Evolutionary conservation across 306 rosid genomes (phyloP), one percentile per base, ranked within the genome.

Genomic region (Fragaria iinumae): DNA sequence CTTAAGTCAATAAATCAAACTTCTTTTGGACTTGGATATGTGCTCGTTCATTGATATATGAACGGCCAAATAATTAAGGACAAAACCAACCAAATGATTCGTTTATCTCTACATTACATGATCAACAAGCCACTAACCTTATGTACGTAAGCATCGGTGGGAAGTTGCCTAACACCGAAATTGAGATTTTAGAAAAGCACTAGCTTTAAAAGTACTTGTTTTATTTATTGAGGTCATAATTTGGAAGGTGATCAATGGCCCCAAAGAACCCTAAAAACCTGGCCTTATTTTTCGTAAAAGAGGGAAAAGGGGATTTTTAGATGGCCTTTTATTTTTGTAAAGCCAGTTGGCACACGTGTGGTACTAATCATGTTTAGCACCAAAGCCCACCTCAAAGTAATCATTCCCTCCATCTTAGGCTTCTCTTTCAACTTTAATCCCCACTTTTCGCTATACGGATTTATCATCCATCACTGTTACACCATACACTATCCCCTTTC

Each of bases 281-380:
- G 79, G 71, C 38, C 53, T 60, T 64, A 29, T 38, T 36, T n/a
- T 60, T 12, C 53, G 41, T 66, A 39, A 71, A 77, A 56, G 75
- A 72, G 69, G 66, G 47, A 66, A 11, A 44, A 49, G 65, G 63
- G 72, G 27, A 65, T 1, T 60, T 47, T 53, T 29, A 47, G 74
- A 41, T 44, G 6, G 68, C 76, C 75, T 67, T 69, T 85, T 66
- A 36, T 84, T 68, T 87, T 72, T 38, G 78, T 34, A 80, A 84
- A 83, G 87, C 91, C 93, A 87, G 93, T 88, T 92, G 98, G 80
- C 89, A 87, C 95, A 88, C 92, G 96, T 87, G 96, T 84, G 91
- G 81, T 76, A 62, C 83, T 92, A 89, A 95, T 95, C 96, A 95
- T 95, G 91, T 81, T 92, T 83, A 90, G 91, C 99, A 90, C 93